Evolutionary conservation across 2,329 filamentous ascomycete genomes (phyloP).

Genomic region (Neoscytalidium dimidiatum): DNA sequence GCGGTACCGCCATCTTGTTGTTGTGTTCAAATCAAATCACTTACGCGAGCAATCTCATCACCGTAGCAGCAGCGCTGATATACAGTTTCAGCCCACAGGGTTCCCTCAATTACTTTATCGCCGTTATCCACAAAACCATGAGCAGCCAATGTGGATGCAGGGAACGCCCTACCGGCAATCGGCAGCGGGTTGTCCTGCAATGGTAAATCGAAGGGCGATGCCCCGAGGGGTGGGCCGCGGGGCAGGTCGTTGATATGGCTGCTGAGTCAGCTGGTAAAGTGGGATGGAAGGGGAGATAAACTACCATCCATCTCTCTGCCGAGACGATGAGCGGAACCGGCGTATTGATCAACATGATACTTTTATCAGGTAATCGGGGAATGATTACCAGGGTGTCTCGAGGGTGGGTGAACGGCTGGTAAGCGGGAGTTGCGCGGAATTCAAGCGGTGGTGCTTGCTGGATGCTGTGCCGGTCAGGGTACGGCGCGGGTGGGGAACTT

Average conservation of each 20-base stretch:
- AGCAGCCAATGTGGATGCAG: not conserved
- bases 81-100: not conserved
- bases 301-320: not conserved
- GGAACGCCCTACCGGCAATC: not conserved
- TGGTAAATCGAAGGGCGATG: not conserved
- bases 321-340: not conserved
- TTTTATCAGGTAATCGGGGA: not conserved
- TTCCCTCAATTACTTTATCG: not conserved
- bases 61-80: not conserved
- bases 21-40: not conserved
- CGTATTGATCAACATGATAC: not conserved
- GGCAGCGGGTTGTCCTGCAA: not conserved
- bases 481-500: too few species aligned
- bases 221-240: not conserved
- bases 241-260: not conserved
- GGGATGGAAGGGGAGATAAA: not conserved
- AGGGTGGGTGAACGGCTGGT: not conserved
- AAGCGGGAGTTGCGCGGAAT: not conserved
- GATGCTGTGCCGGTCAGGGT: not conserved
- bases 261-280: not conserved
- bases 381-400: not conserved
- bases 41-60: not conserved
- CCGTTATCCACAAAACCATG: not conserved
- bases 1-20: not conserved
- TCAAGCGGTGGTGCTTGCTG: not conserved